Evolutionary conservation across 1,139 yeast species (phyloP).

Genomic region (Saccharomyces pastorianus): DNA sequence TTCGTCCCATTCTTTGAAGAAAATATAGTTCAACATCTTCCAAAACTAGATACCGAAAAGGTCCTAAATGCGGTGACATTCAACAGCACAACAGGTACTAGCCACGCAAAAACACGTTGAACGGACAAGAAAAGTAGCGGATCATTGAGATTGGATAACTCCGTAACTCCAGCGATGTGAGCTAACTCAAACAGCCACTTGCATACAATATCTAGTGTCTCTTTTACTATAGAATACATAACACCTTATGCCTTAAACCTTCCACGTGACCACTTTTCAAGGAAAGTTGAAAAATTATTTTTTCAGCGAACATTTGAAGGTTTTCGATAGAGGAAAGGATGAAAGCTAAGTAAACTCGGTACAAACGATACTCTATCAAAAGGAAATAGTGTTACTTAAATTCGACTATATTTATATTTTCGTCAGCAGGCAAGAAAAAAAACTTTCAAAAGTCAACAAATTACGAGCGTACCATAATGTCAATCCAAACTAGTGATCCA

Average conservation of each 20-base stretch:
- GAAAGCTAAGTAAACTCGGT: neutral
- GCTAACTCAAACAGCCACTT: neutral
- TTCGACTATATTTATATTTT: neutral
- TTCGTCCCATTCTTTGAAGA: neutral
- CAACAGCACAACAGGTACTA: neutral
- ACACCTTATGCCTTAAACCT: neutral
- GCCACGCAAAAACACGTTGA: neutral
- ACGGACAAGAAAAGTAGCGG: neutral
- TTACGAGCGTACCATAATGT: slow-evolving; percentile 24
- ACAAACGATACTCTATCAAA: neutral
- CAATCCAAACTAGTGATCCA: slow-evolving; percentile 38
- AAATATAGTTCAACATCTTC: neutral
- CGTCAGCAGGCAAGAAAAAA: neutral
- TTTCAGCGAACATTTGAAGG: neutral
- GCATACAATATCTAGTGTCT: neutral
- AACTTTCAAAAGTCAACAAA: no score
- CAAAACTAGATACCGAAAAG: neutral
- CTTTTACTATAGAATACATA: neutral
- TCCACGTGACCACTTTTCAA: neutral
- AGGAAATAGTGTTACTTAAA: neutral
- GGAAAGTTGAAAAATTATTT: slow-evolving; percentile 1
- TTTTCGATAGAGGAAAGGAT: neutral
- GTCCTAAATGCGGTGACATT: neutral
- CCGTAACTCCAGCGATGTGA: neutral
- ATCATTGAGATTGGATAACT: neutral